Conservation (phyloP, 768 basidiomycete genomes). For the Tulasnella sp. region DNA sequence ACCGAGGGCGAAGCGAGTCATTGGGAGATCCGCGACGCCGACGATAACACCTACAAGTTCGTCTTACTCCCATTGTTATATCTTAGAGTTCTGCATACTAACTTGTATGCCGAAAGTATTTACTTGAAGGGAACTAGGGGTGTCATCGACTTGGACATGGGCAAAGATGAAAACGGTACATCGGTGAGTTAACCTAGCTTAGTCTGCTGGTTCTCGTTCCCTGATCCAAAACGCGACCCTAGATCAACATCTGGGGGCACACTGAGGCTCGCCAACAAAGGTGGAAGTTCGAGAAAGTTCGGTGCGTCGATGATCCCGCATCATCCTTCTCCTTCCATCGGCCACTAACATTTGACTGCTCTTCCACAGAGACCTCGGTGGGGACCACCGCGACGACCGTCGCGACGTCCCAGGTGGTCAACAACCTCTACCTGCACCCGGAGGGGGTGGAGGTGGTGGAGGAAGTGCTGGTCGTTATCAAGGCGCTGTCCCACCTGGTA, state of each 20-base stretch:
- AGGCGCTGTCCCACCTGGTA: not conserved
- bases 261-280: not conserved
- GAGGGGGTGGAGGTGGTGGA: slow-evolving; percentile 1
- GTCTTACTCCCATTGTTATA: not conserved
- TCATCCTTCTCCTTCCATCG: not conserved
- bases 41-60: not conserved
- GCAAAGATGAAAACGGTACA: not conserved
- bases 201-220: not conserved
- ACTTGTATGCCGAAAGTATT: not conserved
- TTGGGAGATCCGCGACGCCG: slow-evolving; percentile 1
- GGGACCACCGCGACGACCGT: not conserved
- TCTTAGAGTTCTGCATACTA: not conserved
- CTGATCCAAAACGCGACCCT: not conserved
- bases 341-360: not conserved
- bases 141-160: not conserved
- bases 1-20: not conserved
- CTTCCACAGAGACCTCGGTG: not conserved
- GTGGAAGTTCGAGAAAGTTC: slow-evolving; percentile 14
- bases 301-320: not conserved
- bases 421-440: not conserved
- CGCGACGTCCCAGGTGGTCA: not conserved
- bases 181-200: not conserved
- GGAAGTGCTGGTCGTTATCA: slow-evolving; percentile 1
- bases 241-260: slow-evolving; percentile 11
- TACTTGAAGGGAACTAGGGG: not conserved